phyloP scores from a whole-genome alignment of 2,329 filamentous ascomycete genomes.

The Atkinsonella texensis region DNA sequence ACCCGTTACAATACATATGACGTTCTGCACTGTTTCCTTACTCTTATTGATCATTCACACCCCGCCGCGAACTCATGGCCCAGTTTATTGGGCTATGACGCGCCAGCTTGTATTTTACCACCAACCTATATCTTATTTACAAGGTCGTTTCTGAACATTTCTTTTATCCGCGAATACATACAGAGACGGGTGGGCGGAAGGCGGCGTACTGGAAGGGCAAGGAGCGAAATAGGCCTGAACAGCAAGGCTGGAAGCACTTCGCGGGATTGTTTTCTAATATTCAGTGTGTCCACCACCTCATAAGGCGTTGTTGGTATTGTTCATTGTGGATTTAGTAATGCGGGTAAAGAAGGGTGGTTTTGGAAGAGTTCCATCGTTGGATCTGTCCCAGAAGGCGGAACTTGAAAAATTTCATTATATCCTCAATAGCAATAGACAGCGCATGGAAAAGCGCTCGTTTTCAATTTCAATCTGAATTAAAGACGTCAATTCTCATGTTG shows the following conservation, averaged over 20 bases:
- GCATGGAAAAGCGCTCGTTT: conserved; percentile 5
- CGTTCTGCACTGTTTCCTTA: background rate
- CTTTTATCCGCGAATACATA: conserved; percentile 5
- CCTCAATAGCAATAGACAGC: conserved; percentile 5
- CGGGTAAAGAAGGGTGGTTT: background rate
- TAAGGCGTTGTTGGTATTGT: background rate
- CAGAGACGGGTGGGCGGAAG: conserved; percentile 1
- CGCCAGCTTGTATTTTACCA: conserved; percentile 1
- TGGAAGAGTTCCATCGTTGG: background rate
- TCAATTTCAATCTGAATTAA: background rate
- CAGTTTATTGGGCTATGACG: background rate
- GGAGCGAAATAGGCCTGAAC: background rate
- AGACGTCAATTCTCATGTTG: background rate
- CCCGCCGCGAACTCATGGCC: background rate
- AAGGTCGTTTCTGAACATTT: background rate
- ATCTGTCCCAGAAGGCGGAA: background rate
- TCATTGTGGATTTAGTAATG: too few relatives aligned
- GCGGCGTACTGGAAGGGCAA: conserved; percentile 5
- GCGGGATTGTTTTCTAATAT: background rate
- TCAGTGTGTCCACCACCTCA: background rate
- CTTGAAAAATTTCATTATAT: background rate
- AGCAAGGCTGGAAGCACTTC: background rate
- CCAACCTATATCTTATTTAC: background rate
- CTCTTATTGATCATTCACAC: background rate
- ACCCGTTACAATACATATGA: background rate